phyloP scores from a whole-genome alignment of 2,329 filamentous ascomycete species.

The Fusarium subtropicale region DNA sequence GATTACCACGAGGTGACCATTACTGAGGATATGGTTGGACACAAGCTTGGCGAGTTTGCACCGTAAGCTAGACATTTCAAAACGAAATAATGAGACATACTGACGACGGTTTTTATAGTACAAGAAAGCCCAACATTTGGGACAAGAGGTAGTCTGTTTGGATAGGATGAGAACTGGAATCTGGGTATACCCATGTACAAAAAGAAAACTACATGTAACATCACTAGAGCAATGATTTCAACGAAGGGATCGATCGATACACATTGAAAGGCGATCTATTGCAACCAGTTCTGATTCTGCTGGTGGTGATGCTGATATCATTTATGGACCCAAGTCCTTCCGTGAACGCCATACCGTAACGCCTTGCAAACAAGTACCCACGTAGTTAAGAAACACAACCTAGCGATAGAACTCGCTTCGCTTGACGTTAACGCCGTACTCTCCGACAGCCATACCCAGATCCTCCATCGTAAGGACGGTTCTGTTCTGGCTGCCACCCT shows the following conservation, averaged over 20 bases:
- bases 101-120: conserved; percentile 53
- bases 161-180: conserved; percentile 35
- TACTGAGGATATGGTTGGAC: conserved; percentile 95
- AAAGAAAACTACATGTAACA: conserved; percentile 47
- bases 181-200: conserved; percentile 47
- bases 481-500: conserved; percentile 87
- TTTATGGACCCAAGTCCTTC: conserved; percentile 19
- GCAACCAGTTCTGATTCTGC: conserved; percentile 19
- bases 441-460: conserved; percentile 94
- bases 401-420: conserved; percentile 95
- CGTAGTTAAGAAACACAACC: conserved; percentile 20
- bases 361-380: conserved; percentile 36
- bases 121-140: conserved; percentile 70
- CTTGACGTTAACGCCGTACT: conserved; percentile 98
- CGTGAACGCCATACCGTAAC: conserved; percentile 44
- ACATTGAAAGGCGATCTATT: conserved; percentile 37
- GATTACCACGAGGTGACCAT: conserved; percentile 83
- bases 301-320: conserved; percentile 36
- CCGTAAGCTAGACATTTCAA: conserved; percentile 68
- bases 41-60: conserved; percentile 93
- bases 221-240: conserved; percentile 38
- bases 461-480: conserved; percentile 99
- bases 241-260: conserved; percentile 22
- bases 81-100: not conserved
- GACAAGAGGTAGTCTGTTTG: conserved; percentile 51